Base-by-base conservation (phyloP, 345 rosid species). In the Cardiospermum halicacabum region DNA sequence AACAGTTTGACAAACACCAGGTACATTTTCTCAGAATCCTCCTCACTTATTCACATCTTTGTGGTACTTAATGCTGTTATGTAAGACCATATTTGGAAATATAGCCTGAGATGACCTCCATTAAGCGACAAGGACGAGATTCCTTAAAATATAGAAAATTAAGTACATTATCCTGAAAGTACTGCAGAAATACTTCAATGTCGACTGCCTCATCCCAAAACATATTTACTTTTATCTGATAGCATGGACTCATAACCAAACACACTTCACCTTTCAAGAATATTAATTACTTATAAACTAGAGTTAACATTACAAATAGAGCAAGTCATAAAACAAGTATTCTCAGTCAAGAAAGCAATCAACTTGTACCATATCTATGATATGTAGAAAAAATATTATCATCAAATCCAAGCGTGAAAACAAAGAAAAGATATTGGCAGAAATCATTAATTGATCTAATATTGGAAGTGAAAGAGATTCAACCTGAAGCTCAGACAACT, bases 401-500 rank as follows among this genome's bases (percentile, higher is more conserved):
- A 43, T 60, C 11, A 5, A 48, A 18, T 12, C 7, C 19, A 27
- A 13, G 40, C 2, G 21, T 39, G 30, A 39, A 16, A 34, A 7
- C 36, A 32, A 32, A 54, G 30, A 37, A 39, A 21, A 64, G 58
- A 66, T 15, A 32, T 12, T 9, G 25, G 19, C 26, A 28, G 24
- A n/a, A 0, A 45, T 26, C n/a, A 36, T 58, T 18, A 7, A 51
- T 4, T 61, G n/a, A 47, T 13, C 11, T 56, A 25, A 21, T 26
- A 34, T 27, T 39, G 16, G 12, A 73, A 53, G 37, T 15, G 27
- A 70, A 65, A 25, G 47, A 34, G 59, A 56, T 6, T 70, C 69
- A 64, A 94, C 97, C 97, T 94, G 99, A 78, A 94, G 92, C 72
- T 91, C 99, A 15, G 99, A 84, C 75, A 94, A 70, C 54, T 91